Percentiles rank a stretch among this genome's conserved stretches.
These are phyloP conservation scores for Aegilops longissima DNA, from an alignment of 176 grass and related monocot species.

Conservation along the genomic window DNA sequence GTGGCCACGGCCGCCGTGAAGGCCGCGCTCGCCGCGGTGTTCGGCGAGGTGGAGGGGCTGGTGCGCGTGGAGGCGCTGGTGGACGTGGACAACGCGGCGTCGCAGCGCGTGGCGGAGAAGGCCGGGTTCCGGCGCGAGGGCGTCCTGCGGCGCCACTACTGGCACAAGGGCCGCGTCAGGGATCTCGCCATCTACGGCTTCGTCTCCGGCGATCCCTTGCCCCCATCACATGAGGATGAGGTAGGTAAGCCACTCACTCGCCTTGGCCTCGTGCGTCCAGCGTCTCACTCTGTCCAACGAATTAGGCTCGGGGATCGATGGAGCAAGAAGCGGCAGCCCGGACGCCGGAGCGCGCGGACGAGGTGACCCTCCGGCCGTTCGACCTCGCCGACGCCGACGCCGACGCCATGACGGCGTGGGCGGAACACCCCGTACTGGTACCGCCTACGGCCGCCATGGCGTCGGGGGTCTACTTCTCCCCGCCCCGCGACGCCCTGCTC, in stretches of 20 bases:
- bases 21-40: slow-evolving; percentile 25
- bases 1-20: slow-evolving; percentile 57
- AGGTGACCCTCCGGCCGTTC: slow-evolving; percentile 58
- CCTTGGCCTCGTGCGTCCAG: no score
- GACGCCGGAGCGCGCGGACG: background rate
- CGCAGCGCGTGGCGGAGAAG: slow-evolving; percentile 78
- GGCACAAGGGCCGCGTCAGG: slow-evolving; percentile 53
- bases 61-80: slow-evolving; percentile 70
- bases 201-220: slow-evolving; percentile 31
- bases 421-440: slow-evolving; percentile 51
- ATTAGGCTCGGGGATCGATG: background rate
- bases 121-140: slow-evolving; percentile 70
- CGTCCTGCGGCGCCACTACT: slow-evolving; percentile 52
- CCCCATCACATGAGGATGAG: background rate
- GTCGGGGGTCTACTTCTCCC: slow-evolving; percentile 56
- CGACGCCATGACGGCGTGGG: slow-evolving; percentile 72
- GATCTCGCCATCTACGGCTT: slow-evolving; percentile 73
- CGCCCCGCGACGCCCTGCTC: slow-evolving; percentile 42
- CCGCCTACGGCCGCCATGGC: slow-evolving; percentile 42
- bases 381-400: slow-evolving; percentile 60
- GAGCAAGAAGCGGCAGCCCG: background rate
- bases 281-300: background rate
- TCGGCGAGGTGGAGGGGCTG: slow-evolving; percentile 45
- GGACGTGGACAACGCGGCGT: slow-evolving; percentile 67
- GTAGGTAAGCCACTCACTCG: background rate